Percentiles rank a stretch among this genome's conserved stretches.
These are phyloP conservation scores for Boletus speciosus DNA, from an alignment of 768 basidiomycete species.

Conservation along the genomic window DNA sequence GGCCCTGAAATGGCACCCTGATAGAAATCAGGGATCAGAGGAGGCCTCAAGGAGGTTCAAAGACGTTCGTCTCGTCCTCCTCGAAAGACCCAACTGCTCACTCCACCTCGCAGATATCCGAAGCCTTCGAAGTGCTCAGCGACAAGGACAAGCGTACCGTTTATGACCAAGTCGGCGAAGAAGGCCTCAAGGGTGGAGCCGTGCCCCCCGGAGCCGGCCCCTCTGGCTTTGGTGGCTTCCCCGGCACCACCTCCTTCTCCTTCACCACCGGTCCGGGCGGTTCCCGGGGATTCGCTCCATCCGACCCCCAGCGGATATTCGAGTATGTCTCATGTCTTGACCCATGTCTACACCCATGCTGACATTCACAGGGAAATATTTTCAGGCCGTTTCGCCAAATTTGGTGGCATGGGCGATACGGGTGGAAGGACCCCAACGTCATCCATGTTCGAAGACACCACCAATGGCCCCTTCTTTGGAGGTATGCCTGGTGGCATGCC, in stretches of 20 bases:
- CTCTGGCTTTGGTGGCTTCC: slow-evolving; percentile 44
- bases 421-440: slow-evolving; percentile 34
- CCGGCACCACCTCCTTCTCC: slow-evolving; percentile 50
- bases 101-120: slow-evolving; percentile 60
- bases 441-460: slow-evolving; percentile 38
- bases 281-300: slow-evolving; percentile 60
- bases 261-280: slow-evolving; percentile 49
- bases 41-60: slow-evolving; percentile 89
- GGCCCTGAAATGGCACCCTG: slow-evolving; percentile 96
- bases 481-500: slow-evolving; percentile 61
- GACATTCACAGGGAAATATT: slow-evolving; percentile 53
- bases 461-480: slow-evolving; percentile 37
- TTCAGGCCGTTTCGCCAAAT: slow-evolving; percentile 31
- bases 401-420: slow-evolving; percentile 40
- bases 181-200: slow-evolving; percentile 79
- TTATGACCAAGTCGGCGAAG: slow-evolving; percentile 94
- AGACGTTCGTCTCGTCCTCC: slow-evolving; percentile 49
- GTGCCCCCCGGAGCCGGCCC: slow-evolving; percentile 50
- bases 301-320: slow-evolving; percentile 86
- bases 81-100: neutral
- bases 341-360: neutral
- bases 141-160: slow-evolving; percentile 81
- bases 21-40: slow-evolving; percentile 83
- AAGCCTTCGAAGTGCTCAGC: slow-evolving; percentile 93
- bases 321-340: slow-evolving; percentile 51